Base-by-base conservation (phyloP, 192 early-diverging fungal species). In the Chytriomyces sp. region DNA sequence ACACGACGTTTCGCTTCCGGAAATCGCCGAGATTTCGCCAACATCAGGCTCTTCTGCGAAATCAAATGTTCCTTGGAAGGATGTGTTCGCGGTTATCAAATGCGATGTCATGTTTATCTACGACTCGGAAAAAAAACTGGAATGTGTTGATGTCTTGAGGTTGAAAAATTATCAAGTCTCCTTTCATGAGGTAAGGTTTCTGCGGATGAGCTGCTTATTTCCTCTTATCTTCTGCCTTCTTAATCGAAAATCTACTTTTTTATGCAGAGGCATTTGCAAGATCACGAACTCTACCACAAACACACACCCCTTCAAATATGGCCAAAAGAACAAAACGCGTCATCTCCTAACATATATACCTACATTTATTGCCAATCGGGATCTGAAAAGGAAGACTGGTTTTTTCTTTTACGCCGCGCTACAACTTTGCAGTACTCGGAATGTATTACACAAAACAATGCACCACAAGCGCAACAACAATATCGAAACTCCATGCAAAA, bases 371-470 rank as follows among this genome's bases (percentile, higher is more conserved):
- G 61, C 20, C 74, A 77, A 9, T 82, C 76, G 8, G 69, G 61
- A 23, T 85, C 82, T 9, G 93, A 95, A 50, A 97, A 97, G 79
- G 95, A 97, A 78, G 93, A 94, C 77, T 95, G 94, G 91, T 93
- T 93, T 68, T 91, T 96, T 82, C 92, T 94, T 9, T 84, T 97
- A 26, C 79, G 90, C 57, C 90, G 91, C 76, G 93, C 91, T 61
- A 85, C 91, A 49, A 10, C 57, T 11, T 70, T 50, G 9, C 20
- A 16, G 5, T 28, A 10, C 20, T 44, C 64, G n/a, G 23, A 45
- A 13, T 45, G 35, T 35, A 11, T 5, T 2, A 28, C 9, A 13
- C 9, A 13, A 24, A 16, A 16, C 8, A 13, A 28, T 44, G 26
- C 50, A 10, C 16, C 20, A 9, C 46, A 23, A 23, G n/a, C 20